Percentiles rank a stretch among this genome's conserved stretches.
Evolutionary conservation across 257 asterid species (phyloP).

Genomic region (Salvia splendens): DNA sequence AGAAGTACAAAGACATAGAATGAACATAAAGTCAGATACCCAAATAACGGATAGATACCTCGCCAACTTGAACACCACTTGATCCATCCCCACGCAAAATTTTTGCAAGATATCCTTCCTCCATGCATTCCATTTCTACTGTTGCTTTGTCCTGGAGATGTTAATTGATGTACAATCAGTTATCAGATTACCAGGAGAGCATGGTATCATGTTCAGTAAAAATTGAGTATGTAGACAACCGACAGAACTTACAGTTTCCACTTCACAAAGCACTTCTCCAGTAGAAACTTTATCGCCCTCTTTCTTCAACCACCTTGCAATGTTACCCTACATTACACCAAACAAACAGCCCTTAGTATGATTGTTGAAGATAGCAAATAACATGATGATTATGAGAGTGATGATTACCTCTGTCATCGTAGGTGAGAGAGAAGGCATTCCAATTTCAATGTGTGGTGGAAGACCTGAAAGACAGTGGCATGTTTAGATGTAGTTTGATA

Average conservation of each 20-base stretch:
- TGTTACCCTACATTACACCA: conserved; percentile 71
- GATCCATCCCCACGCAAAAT: conserved; percentile 87
- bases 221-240: conserved; percentile 20
- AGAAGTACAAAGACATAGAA: conserved; percentile 23
- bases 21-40: conserved; percentile 1
- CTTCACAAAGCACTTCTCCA: conserved; percentile 99
- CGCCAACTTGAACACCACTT: conserved; percentile 94
- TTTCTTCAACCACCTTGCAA: conserved; percentile 98
- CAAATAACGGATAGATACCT: conserved; percentile 54
- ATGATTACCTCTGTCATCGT: conserved; percentile 90
- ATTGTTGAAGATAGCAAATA: conserved; percentile 20
- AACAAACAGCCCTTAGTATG: conserved; percentile 28
- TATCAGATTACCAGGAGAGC: conserved; percentile 28
- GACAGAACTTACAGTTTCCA: conserved; percentile 77
- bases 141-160: conserved; percentile 88
- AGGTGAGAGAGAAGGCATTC: conserved; percentile 99
- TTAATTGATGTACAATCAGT: conserved; percentile 15
- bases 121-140: conserved; percentile 99
- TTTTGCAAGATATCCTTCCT: conserved; percentile 96
- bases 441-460: conserved; percentile 96
- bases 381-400: conserved; percentile 26
- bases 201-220: conserved; percentile 14
- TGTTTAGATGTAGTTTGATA: conserved; percentile 28
- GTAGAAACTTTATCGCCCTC: conserved; percentile 94
- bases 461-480: conserved; percentile 58